Conservation (phyloP, 2,329 filamentous ascomycete species). For the Exserohilum rostratum region DNA sequence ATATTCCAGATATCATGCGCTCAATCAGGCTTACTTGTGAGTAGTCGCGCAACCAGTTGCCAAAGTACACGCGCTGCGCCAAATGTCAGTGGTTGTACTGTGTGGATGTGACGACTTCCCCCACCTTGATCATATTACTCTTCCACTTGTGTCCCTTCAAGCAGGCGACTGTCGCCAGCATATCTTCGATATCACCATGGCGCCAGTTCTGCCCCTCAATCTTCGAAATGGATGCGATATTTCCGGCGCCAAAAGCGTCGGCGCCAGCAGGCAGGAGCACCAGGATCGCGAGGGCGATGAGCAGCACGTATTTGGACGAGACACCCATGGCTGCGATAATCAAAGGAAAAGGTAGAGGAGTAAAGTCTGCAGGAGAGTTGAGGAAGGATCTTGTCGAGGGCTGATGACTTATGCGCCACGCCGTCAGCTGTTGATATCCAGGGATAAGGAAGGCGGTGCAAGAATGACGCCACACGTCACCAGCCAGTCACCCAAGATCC, state of each 20-base stretch:
- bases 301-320: constrained; percentile 43
- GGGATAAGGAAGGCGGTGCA: constrained; percentile 19
- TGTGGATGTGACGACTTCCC: background rate
- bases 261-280: constrained; percentile 46
- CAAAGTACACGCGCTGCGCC: constrained; percentile 52
- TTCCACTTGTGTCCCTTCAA: constrained; percentile 52
- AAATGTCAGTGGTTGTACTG: constrained; percentile 20
- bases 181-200: constrained; percentile 60
- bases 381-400: constrained; percentile 1
- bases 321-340: constrained; percentile 35
- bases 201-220: constrained; percentile 58
- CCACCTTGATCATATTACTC: constrained; percentile 54
- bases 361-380: constrained; percentile 1
- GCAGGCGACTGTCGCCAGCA: constrained; percentile 57
- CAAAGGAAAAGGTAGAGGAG: background rate
- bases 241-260: constrained; percentile 56
- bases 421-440: constrained; percentile 16
- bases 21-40: constrained; percentile 54
- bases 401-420: constrained; percentile 9
- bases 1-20: constrained; percentile 34
- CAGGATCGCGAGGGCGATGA: constrained; percentile 45
- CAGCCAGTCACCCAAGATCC: background rate
- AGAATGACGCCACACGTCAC: constrained; percentile 15
- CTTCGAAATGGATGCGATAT: constrained; percentile 49
- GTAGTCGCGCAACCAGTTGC: constrained; percentile 58